A percentile compares a stretch with the other conserved stretches of the same genome.
These are phyloP conservation scores for Nicotiana paniculata DNA, from an alignment of 257 asterid species.

Conservation along the genomic window DNA sequence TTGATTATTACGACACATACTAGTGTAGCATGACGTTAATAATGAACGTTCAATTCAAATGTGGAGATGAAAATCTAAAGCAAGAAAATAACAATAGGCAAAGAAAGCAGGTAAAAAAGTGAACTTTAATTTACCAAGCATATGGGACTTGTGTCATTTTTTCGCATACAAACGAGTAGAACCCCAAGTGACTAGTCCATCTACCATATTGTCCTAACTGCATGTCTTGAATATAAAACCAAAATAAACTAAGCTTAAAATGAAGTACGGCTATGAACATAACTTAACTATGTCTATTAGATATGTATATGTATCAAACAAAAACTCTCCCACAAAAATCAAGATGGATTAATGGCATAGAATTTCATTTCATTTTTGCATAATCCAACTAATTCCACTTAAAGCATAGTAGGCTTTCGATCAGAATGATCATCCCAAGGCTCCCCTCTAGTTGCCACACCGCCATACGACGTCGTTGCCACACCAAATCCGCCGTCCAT, in stretches of 20 bases:
- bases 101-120: too few relatives aligned
- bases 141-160: too few relatives aligned
- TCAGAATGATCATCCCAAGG: constrained; percentile 60
- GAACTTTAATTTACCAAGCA: too few relatives aligned
- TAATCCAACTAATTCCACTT: constrained; percentile 5
- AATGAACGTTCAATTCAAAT: too few relatives aligned
- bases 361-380: neutral
- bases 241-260: neutral
- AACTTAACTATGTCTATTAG: neutral
- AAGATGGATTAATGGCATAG: neutral
- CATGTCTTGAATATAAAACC: neutral
- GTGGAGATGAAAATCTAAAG: too few relatives aligned
- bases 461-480: neutral
- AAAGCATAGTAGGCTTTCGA: constrained; percentile 51
- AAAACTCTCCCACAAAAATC: neutral
- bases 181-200: too few relatives aligned
- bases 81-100: too few relatives aligned
- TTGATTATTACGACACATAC: too few relatives aligned
- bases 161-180: too few relatives aligned
- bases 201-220: neutral
- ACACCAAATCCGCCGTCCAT: constrained; percentile 31
- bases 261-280: neutral
- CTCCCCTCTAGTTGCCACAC: constrained; percentile 12
- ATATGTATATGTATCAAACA: neutral
- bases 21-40: too few relatives aligned